A percentile compares a stretch with the other conserved stretches of the same genome.
Evolutionary conservation across 202 grass and related monocot genomes (phyloP).

Genomic region (Tripidium arundinaceum): DNA sequence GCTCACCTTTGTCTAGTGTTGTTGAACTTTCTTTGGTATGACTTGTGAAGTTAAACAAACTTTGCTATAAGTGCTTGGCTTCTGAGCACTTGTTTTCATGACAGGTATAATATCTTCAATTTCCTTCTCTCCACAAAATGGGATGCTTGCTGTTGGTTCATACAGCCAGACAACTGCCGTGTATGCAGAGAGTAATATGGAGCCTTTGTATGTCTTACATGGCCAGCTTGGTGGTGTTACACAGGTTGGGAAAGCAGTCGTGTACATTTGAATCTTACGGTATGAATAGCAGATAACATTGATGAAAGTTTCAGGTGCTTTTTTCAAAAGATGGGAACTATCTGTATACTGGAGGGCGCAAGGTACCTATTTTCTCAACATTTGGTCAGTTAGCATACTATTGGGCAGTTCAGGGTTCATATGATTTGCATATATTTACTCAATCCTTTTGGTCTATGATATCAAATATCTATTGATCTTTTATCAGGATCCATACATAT

Average conservation of each 20-base stretch:
- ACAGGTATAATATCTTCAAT: slow-evolving; percentile 89
- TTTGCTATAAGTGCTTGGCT: neutral
- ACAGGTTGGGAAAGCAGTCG: slow-evolving; percentile 57
- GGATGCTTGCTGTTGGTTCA: slow-evolving; percentile 96
- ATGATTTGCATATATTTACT: slow-evolving; percentile 3
- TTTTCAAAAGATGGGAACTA: slow-evolving; percentile 97
- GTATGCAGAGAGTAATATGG: slow-evolving; percentile 84
- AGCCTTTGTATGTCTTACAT: slow-evolving; percentile 83
- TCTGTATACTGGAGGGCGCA: slow-evolving; percentile 90
- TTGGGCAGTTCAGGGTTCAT: slow-evolving; percentile 12
- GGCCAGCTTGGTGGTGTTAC: slow-evolving; percentile 87
- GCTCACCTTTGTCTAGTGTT: slow-evolving; percentile 11
- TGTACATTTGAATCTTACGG: neutral
- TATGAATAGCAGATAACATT: slow-evolving; percentile 21
- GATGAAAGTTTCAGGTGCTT: slow-evolving; percentile 53
- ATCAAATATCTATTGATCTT: slow-evolving; percentile 14
- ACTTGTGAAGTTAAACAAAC: slow-evolving; percentile 6
- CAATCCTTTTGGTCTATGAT: neutral
- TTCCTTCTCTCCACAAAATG: slow-evolving; percentile 68
- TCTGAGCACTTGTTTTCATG: slow-evolving; percentile 29
- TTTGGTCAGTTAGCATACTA: slow-evolving; percentile 13
- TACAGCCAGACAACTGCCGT: slow-evolving; percentile 87
- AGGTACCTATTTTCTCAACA: slow-evolving; percentile 51
- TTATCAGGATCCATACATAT: slow-evolving; percentile 90
- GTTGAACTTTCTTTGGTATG: neutral